Conservation (phyloP, 2,329 filamentous ascomycete species). For the Dactylellina sp. region DNA sequence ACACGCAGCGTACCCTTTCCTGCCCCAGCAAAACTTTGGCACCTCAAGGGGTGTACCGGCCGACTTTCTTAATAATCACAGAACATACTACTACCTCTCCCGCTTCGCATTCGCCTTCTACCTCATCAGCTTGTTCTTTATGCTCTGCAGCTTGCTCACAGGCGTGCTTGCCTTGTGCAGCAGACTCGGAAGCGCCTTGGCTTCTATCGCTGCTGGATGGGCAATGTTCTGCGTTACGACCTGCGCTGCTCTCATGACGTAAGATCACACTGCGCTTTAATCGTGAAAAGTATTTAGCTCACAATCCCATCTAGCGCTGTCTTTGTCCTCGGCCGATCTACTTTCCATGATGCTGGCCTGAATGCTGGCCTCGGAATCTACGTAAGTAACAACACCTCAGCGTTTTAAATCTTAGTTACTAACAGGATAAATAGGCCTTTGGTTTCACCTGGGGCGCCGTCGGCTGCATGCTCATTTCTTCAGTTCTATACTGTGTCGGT, state of each 20-base stretch:
- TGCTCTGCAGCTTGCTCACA: slow-evolving; percentile 74
- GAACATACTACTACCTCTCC: slow-evolving; percentile 81
- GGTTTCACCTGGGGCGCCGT: slow-evolving; percentile 82
- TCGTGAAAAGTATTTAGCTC: slow-evolving; percentile 57
- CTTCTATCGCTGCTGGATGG: slow-evolving; percentile 70
- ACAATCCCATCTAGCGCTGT: slow-evolving; percentile 66
- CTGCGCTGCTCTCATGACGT: slow-evolving; percentile 81
- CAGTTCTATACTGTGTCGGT: slow-evolving; percentile 74
- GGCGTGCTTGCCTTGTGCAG: slow-evolving; percentile 77
- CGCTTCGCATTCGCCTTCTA: slow-evolving; percentile 94
- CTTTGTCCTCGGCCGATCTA: slow-evolving; percentile 77
- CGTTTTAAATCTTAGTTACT: neutral
- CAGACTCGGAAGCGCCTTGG: slow-evolving; percentile 76
- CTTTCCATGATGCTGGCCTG: slow-evolving; percentile 71
- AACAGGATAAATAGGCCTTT: slow-evolving; percentile 69
- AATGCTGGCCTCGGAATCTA: slow-evolving; percentile 71
- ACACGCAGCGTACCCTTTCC: slow-evolving; percentile 60
- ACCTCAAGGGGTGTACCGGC: slow-evolving; percentile 69
- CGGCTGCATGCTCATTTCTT: slow-evolving; percentile 74
- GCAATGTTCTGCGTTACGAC: slow-evolving; percentile 78
- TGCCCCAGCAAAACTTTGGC: slow-evolving; percentile 66
- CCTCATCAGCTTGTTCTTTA: slow-evolving; percentile 85
- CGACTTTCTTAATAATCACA: slow-evolving; percentile 58
- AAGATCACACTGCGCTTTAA: slow-evolving; percentile 63
- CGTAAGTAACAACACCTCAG: slow-evolving; percentile 33